Evolutionary conservation across 2,329 filamentous ascomycete species (phyloP).

Genomic region (Aspergillus eucalypticola): DNA sequence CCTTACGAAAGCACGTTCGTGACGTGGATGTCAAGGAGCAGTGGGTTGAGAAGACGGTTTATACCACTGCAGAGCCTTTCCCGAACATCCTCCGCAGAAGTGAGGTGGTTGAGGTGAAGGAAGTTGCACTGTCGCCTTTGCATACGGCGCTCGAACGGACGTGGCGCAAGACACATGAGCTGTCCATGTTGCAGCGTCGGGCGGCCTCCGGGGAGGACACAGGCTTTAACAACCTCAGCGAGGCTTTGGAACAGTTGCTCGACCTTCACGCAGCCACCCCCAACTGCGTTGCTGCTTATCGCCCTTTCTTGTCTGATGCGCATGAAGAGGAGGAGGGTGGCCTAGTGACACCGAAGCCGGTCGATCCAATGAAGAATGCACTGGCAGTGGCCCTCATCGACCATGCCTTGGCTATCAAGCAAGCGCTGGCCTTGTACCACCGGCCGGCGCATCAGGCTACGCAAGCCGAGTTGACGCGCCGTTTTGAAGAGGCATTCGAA

Average conservation of each 20-base stretch:
- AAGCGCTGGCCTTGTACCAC: slow-evolving; percentile 70
- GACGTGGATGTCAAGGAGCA: slow-evolving; percentile 69
- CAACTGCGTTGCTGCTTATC: slow-evolving; percentile 77
- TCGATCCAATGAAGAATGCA: slow-evolving; percentile 68
- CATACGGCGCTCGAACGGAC: slow-evolving; percentile 91
- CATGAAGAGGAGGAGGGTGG: slow-evolving; percentile 43
- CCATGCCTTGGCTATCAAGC: slow-evolving; percentile 83
- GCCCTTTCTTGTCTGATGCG: slow-evolving; percentile 65
- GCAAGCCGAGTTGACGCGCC: slow-evolving; percentile 40
- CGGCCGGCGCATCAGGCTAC: slow-evolving; percentile 57
- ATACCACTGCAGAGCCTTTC: slow-evolving; percentile 80
- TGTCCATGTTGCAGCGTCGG: slow-evolving; percentile 73
- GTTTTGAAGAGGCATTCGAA: slow-evolving; percentile 51
- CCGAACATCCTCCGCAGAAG: slow-evolving; percentile 87
- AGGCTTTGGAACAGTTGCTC: slow-evolving; percentile 75
- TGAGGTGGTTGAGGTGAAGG: slow-evolving; percentile 72
- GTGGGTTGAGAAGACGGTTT: slow-evolving; percentile 79
- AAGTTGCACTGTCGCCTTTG: slow-evolving; percentile 68
- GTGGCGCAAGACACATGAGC: slow-evolving; percentile 84
- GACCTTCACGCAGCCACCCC: slow-evolving; percentile 72
- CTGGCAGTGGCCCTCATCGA: slow-evolving; percentile 85
- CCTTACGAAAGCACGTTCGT: slow-evolving; percentile 67
- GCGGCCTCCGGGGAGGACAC: slow-evolving; percentile 72
- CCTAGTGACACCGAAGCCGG: slow-evolving; percentile 45
- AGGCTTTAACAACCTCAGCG: slow-evolving; percentile 67